These are phyloP conservation scores for Quercus robur DNA, from an alignment of 306 rosid genomes.

Conservation along the genomic window DNA sequence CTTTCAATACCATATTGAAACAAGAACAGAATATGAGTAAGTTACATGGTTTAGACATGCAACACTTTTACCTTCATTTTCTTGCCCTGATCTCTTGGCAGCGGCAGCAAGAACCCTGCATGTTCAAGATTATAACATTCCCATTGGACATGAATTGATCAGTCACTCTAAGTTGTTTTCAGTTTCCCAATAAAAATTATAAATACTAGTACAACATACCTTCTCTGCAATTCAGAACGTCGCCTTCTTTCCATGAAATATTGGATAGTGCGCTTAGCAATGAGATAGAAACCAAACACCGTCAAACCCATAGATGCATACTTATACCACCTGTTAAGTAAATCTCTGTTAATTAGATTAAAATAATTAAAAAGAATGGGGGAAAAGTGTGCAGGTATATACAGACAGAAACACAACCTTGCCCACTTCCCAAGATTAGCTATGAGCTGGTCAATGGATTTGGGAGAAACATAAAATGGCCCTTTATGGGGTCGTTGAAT, in stretches of 20 bases:
- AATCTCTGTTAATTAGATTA: slow-evolving; percentile 20
- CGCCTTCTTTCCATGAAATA: slow-evolving; percentile 70
- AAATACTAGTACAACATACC: slow-evolving; percentile 37
- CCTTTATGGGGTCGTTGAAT: slow-evolving; percentile 94
- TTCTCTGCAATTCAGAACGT: slow-evolving; percentile 62
- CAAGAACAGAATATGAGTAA: slow-evolving; percentile 3
- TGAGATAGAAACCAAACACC: slow-evolving; percentile 71
- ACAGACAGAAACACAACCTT: slow-evolving; percentile 48
- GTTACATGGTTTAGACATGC: background rate
- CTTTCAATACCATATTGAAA: slow-evolving; percentile 12
- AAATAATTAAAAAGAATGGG: slow-evolving; percentile 1
- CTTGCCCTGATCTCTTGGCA: slow-evolving; percentile 72
- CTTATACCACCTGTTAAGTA: slow-evolving; percentile 78
- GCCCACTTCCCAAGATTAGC: slow-evolving; percentile 97
- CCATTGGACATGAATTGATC: background rate
- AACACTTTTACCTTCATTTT: slow-evolving; percentile 56
- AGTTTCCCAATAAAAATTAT: slow-evolving; percentile 23
- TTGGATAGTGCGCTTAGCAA: slow-evolving; percentile 72
- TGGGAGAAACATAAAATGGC: slow-evolving; percentile 90
- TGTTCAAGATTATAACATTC: slow-evolving; percentile 17
- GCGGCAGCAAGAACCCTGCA: slow-evolving; percentile 98
- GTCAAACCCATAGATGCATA: slow-evolving; percentile 85
- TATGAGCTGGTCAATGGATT: slow-evolving; percentile 86
- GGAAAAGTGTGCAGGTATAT: slow-evolving; percentile 1
- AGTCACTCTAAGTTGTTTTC: background rate